These are phyloP conservation scores for Isabelozyma pseudorhagii DNA, from an alignment of 805 yeast species.

Conservation along the genomic window DNA sequence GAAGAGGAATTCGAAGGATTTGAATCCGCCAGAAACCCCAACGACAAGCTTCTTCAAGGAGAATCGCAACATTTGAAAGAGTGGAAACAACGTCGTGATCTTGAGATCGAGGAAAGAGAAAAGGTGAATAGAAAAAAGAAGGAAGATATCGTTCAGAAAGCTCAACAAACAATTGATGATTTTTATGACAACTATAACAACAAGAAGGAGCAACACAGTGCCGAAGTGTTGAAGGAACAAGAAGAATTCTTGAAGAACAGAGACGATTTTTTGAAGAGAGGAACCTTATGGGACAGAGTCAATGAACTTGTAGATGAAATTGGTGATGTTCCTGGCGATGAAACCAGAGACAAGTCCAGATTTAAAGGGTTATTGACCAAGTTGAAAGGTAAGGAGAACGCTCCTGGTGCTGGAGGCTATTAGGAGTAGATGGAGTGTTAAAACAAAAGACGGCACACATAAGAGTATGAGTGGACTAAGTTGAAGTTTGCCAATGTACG, in stretches of 20 bases:
- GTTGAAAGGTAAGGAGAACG: constrained; percentile 66
- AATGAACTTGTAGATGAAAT: constrained; percentile 47
- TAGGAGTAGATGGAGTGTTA: constrained; percentile 12
- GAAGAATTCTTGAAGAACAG: constrained; percentile 68
- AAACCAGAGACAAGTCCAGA: constrained; percentile 63
- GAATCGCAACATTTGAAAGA: constrained; percentile 55
- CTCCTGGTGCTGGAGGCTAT: constrained; percentile 75
- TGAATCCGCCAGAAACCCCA: constrained; percentile 14
- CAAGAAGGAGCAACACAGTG: constrained; percentile 70
- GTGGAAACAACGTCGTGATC: constrained; percentile 80
- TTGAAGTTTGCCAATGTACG: too few species aligned
- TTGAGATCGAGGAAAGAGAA: constrained; percentile 80
- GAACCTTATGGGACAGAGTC: constrained; percentile 61
- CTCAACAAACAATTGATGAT: constrained; percentile 81
- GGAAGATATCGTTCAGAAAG: constrained; percentile 66
- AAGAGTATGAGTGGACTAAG: not conserved
- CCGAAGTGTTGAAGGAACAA: constrained; percentile 63
- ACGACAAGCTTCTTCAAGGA: constrained; percentile 16
- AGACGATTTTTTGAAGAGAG: constrained; percentile 54
- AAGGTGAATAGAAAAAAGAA: constrained; percentile 62
- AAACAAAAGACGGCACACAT: not conserved
- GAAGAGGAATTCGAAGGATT: constrained; percentile 41
- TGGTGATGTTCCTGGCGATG: constrained; percentile 39
- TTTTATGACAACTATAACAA: constrained; percentile 88
- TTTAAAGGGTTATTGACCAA: constrained; percentile 63